A percentile compares a stretch with the other conserved stretches of the same genome.
These are phyloP conservation scores for Blastobotrys apis DNA, from an alignment of 1,139 yeast genomes.

Conservation along the genomic window DNA sequence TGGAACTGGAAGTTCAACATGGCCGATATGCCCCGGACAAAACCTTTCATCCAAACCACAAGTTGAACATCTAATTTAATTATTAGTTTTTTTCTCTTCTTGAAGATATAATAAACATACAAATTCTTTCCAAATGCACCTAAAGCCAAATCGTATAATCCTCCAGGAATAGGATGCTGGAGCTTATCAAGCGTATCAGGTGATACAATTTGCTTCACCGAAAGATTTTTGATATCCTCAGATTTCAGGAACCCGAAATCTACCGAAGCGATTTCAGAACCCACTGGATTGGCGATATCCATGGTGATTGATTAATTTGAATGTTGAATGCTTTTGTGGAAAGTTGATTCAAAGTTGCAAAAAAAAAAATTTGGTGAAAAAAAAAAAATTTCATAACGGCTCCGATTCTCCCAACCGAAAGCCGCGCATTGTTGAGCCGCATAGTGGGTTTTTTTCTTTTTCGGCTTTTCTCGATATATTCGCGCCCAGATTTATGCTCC, in stretches of 20 bases:
- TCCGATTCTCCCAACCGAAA: too few relatives aligned
- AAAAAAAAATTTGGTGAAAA: not conserved
- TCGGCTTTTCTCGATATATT: too few relatives aligned
- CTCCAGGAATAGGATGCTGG: conserved; percentile 93
- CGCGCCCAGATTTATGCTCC: too few relatives aligned
- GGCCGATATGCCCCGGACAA: conserved; percentile 99
- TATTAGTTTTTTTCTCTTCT: not conserved
- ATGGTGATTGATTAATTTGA: conserved; percentile 35
- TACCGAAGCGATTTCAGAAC: conserved; percentile 87
- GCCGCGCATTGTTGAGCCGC: too few relatives aligned
- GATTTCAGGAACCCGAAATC: conserved; percentile 85
- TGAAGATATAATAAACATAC: conserved; percentile 22
- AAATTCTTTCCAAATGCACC: conserved; percentile 89
- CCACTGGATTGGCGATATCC: conserved; percentile 96
- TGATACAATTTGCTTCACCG: conserved; percentile 92
- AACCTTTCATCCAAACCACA: conserved; percentile 93
- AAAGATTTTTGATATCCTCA: conserved; percentile 74
- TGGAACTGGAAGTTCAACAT: conserved; percentile 92
- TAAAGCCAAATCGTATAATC: conserved; percentile 86
- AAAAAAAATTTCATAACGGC: not conserved
- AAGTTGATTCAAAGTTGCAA: not conserved
- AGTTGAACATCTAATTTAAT: conserved; percentile 59
- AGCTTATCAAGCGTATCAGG: conserved; percentile 92
- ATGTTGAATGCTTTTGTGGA: not conserved
- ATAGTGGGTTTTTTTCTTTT: too few relatives aligned